Evolutionary conservation across 768 basidiomycete species (phyloP), one percentile per base, ranked within the genome.

Genomic region (Boletus vermiculosoides): DNA sequence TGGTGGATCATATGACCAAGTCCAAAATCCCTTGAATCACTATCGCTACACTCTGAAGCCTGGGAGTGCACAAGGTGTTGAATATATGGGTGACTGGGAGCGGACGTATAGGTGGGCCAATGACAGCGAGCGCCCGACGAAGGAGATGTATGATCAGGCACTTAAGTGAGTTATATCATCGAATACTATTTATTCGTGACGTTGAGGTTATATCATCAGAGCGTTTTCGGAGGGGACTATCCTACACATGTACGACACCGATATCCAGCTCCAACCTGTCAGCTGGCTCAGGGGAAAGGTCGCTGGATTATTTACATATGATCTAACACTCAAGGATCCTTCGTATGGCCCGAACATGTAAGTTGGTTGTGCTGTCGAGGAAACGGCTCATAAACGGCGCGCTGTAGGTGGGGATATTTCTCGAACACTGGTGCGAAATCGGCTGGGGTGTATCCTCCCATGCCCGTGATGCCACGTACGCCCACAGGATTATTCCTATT

Each of bases 101-200:
- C 52, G 61, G 15, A 65, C 64, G 18, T 65, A 52, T 31, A 61
- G 64, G 11, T 65, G 64, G 64, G 55, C 23, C 11, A 13, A 59
- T 23, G 1, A 34, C 2, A 3, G 23, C 23, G 16, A 18, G n/a
- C 4, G 55, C 2, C 64, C 60, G 3, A 41, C 50, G 6, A 4
- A 30, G 31, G 64, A 65, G 23, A 15, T 46, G 50, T 65, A 65
- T 9, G 51, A 52, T 45, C 20, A 45, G 4, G 52, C 64, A 18
- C 31, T 30, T 6, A 46, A 63, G 64, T 65, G 54, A 44, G 61
- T 1, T 7, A 10, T 39, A 11, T 20, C 11, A 16, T 23, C n/a
- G 4, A 23, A 25, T n/a, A 28, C 0, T 11, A 11, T 34, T 18
- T 22, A 0, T 6, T 11, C 1, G 7, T 5, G 12, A 9, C 2